Conservation (phyloP, 257 asterid genomes). For the Solanum virginianum region DNA sequence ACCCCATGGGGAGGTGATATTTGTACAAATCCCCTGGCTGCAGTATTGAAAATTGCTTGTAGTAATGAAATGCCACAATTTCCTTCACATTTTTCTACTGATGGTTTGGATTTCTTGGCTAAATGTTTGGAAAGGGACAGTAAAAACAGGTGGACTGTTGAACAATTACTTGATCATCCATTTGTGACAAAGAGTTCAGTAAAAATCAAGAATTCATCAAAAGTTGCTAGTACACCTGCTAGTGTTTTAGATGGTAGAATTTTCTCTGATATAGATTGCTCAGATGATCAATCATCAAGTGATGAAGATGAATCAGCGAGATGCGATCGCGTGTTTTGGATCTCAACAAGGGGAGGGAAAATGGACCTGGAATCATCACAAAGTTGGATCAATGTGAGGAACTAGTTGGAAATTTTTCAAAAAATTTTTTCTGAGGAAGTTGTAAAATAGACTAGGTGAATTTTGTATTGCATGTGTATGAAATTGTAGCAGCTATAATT, state of each 20-base stretch:
- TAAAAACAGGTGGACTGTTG: constrained; percentile 27
- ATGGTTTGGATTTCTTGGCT: constrained; percentile 38
- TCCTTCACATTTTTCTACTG: constrained; percentile 27
- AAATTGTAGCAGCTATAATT: background rate
- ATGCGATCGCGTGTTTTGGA: background rate
- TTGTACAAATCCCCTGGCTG: constrained; percentile 20
- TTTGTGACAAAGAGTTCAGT: constrained; percentile 4
- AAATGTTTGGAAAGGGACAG: constrained; percentile 38
- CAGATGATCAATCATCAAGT: constrained; percentile 2
- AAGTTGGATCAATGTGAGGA: constrained; percentile 45
- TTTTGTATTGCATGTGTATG: background rate
- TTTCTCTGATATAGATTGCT: constrained; percentile 7
- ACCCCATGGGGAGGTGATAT: constrained; percentile 31
- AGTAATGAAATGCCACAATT: constrained; percentile 28
- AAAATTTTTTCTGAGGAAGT: background rate
- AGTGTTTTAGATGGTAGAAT: constrained; percentile 26
- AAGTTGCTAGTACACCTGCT: constrained; percentile 23
- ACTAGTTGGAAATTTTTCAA: background rate
- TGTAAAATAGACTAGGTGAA: background rate
- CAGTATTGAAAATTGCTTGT: constrained; percentile 25
- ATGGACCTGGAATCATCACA: constrained; percentile 15
- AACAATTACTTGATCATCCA: constrained; percentile 33
- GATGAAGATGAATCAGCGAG: constrained; percentile 1
- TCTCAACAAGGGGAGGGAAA: background rate
- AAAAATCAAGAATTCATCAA: background rate